Conservation (phyloP, 75 land plant species). For the Pinus albicaulis region DNA sequence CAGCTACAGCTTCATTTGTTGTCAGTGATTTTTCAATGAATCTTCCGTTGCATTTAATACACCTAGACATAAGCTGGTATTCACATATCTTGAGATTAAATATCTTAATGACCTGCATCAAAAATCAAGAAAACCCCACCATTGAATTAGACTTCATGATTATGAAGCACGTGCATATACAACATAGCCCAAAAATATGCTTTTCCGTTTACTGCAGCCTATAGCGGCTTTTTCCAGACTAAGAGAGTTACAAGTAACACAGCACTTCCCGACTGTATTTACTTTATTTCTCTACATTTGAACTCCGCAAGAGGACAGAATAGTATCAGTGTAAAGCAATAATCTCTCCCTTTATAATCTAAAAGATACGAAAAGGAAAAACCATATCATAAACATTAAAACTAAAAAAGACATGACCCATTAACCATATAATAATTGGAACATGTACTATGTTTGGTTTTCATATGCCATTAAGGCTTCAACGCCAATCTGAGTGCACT, state of each 20-base stretch:
- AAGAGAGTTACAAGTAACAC: no score
- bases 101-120: conserved; percentile 68
- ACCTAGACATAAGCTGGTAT: conserved; percentile 91
- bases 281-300: neutral
- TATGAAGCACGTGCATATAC: neutral
- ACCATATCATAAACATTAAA: neutral
- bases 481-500: no score
- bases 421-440: no score
- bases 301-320: neutral
- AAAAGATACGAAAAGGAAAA: neutral
- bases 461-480: no score
- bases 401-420: neutral
- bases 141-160: neutral
- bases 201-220: neutral
- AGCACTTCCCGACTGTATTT: no score
- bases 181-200: neutral
- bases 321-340: neutral
- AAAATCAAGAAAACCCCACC: neutral
- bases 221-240: neutral
- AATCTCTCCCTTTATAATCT: neutral
- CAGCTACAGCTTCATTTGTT: conserved; percentile 77
- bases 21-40: conserved; percentile 79
- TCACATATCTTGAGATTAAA: conserved; percentile 78
- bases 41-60: conserved; percentile 94
- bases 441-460: no score